Conservation (phyloP, 345 rosid species). For the Durio zibethinus region DNA sequence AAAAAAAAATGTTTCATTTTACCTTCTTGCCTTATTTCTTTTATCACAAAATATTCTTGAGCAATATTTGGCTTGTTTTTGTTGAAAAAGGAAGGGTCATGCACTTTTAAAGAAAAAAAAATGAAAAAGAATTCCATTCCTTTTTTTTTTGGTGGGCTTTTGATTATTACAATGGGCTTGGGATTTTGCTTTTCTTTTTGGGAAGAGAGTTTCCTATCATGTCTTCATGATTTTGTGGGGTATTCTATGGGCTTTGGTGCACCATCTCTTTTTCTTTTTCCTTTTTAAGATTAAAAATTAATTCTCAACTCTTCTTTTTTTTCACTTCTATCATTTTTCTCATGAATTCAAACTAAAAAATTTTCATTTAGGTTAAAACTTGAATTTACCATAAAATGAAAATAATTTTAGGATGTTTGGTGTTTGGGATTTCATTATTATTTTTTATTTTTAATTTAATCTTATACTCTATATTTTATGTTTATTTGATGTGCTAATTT, state of each 20-base stretch:
- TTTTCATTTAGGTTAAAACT: neutral
- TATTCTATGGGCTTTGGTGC: constrained; percentile 6
- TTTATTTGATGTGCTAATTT: too few species aligned
- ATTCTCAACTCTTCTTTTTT: neutral
- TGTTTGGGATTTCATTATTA: too few species aligned
- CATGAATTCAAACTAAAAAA: too few species aligned
- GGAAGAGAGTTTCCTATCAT: neutral
- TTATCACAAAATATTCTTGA: neutral
- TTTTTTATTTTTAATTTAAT: too few species aligned
- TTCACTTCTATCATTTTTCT: too few species aligned
- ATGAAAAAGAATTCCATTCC: neutral
- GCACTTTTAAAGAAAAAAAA: neutral
- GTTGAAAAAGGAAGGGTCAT: neutral
- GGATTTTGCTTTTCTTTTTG: neutral
- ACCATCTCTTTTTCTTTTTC: neutral
- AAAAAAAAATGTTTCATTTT: too few species aligned
- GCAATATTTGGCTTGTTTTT: neutral
- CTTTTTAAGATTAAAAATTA: neutral
- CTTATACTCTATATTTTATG: too few species aligned
- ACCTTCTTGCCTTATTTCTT: too few species aligned
- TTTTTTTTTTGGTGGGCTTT: neutral
- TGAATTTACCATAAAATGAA: too few species aligned
- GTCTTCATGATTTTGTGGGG: neutral
- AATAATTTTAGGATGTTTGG: too few species aligned
- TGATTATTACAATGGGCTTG: neutral